Evolutionary conservation across 2,329 filamentous ascomycete species (phyloP), one percentile per base, ranked within the genome.

Genomic region (Camillea tinctor): DNA sequence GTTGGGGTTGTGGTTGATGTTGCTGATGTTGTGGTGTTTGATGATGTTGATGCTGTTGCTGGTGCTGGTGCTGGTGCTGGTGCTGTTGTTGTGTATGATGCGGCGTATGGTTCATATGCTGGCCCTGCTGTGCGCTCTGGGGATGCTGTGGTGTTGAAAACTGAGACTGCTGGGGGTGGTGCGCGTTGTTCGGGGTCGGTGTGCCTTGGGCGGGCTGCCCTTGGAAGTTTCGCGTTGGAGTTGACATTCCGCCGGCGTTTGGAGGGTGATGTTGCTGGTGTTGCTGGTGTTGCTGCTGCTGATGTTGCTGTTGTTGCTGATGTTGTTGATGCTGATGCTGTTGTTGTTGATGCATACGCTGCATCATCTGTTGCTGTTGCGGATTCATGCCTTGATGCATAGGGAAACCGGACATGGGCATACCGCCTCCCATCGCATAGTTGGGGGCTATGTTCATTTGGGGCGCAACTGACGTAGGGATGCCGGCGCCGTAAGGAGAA

Each of bases 381-480:
- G 77, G 80, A 56, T 79, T 77, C 75, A 85, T 80, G 56, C 78
- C 73, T 57, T 81, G 75, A 60, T 81, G 84, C 81, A 87, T 85
- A 49, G 80, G 79, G 67, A 82, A 88, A 21, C 81, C 79, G 50
- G 79, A 75, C 79, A 85, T 84, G 64, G 76, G 76, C 69, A 79
- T 71, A 61, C 79, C 75, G 61, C 73, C 73, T 40, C 74, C 73
- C 79, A 87, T 86, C 77, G 85, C 83, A 68, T 86, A 88, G 71
- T 81, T 84, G 55, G 75, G 75, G 54, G 77, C 75, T 61, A 78
- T 72, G 61, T 80, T 79, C 66, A 76, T 77, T 65, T 84, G 84
- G 8, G 80, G 79, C 50, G 76, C 77, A 64, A 79, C 78, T 44
- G 82, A 76, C 54, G 78, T 76, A 20, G 81, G 78, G 69, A 84